Evolutionary conservation across 352 stramenopile genomes (phyloP).

Genomic region (Phytophthora europaea): DNA sequence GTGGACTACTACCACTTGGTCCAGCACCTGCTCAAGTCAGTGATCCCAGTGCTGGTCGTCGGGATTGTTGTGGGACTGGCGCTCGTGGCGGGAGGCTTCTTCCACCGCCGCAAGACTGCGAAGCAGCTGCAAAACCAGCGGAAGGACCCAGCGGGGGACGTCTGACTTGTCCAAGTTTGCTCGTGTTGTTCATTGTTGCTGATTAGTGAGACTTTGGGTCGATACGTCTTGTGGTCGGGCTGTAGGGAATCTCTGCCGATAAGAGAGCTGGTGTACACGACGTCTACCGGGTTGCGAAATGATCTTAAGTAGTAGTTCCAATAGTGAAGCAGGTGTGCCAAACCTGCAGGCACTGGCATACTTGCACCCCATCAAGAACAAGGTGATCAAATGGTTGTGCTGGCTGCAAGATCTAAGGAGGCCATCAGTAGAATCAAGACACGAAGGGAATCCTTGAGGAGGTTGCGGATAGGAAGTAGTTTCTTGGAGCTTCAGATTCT

Average conservation of each 20-base stretch:
- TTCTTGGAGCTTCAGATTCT: no score
- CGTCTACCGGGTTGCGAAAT: not conserved
- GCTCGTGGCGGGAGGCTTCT: slow-evolving; percentile 45
- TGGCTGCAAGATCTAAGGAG: not conserved
- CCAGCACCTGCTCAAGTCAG: slow-evolving; percentile 45
- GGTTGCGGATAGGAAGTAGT: no score
- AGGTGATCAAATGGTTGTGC: not conserved
- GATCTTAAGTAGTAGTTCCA: no score
- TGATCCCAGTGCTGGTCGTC: slow-evolving; percentile 61
- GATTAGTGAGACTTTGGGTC: not conserved
- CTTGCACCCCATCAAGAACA: not conserved
- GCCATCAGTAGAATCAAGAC: no score
- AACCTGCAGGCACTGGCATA: not conserved
- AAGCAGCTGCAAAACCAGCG: slow-evolving; percentile 27
- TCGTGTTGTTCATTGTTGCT: slow-evolving; percentile 1
- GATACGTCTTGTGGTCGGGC: not conserved
- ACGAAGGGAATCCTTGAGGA: no score
- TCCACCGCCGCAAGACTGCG: slow-evolving; percentile 49
- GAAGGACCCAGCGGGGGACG: slow-evolving; percentile 30
- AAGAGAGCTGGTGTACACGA: not conserved
- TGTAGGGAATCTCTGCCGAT: no score
- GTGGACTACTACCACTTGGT: slow-evolving; percentile 58
- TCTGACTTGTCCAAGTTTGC: slow-evolving; percentile 5
- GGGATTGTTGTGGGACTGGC: slow-evolving; percentile 49
- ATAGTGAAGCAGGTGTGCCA: not conserved